Evolutionary conservation across 2,329 filamentous ascomycete genomes (phyloP), one percentile per base, ranked within the genome.

Genomic region (Xylariaceae sp.): DNA sequence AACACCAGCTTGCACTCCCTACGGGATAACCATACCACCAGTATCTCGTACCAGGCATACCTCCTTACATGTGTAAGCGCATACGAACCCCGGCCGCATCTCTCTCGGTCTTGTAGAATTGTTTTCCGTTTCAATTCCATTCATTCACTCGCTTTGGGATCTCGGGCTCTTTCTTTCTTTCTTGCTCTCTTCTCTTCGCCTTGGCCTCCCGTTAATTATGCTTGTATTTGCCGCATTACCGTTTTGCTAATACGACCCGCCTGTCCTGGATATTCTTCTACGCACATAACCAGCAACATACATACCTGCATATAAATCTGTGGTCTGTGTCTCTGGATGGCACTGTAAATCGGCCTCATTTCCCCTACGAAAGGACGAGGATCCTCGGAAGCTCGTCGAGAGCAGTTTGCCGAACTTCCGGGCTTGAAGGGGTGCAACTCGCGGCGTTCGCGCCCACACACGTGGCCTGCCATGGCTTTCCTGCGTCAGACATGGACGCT

Each of bases 401-500:
- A 51, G 35, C 8, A 18, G 23, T 51, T 37, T 17, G 51, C 53
- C 48, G 54, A 60, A 37, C 45, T n/a, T 44, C 42, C n/a, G 18
- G 49, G 47, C 53, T 48, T 45, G 42, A 45, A 42, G 23, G 10
- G 13, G 55, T 47, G 57, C 34, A 18, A 53, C 17, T 56, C 50
- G 60, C 57, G 34, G 5, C 47, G 35, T 30, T 51, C 13, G 34
- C 17, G 47, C 30, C 45, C 47, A 17, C 8, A 30, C 30, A 17
- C 42, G 55, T 56, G n/a, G 57, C 45, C 59, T 48, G 66, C 52
- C 56, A 85, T 84, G 82, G 74, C 75, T 52, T 74, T 85, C 68
- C 61, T 82, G 65, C 77, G 78, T 62, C 85, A 88, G 71, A 80
- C 81, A 55, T 79, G 80, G 77, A 87, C 84, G 53, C 74, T 88